Conservation (phyloP, 2,329 filamentous ascomycete genomes). For the Stachybotrys chartarum region DNA sequence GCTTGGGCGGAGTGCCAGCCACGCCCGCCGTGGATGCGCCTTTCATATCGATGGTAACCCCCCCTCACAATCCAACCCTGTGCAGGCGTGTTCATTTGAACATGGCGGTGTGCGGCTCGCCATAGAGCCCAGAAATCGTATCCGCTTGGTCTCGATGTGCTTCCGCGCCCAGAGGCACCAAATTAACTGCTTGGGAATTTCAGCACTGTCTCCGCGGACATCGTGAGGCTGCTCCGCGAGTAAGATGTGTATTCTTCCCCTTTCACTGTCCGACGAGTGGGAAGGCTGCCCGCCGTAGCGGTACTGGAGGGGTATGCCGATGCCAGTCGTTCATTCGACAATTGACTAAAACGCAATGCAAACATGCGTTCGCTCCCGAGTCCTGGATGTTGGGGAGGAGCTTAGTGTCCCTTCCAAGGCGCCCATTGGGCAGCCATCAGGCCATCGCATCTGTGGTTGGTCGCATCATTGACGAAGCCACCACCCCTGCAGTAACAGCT, state of each 20-base stretch:
- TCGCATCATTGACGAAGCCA: not conserved
- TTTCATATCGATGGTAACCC: not conserved
- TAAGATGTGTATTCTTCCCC: too few species aligned
- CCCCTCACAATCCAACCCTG: not conserved
- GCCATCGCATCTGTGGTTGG: not conserved
- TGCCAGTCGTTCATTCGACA: conserved; percentile 22
- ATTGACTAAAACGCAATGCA: conserved; percentile 12
- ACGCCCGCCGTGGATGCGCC: not conserved
- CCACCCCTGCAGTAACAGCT: not conserved
- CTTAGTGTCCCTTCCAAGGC: not conserved
- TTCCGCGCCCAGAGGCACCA: too few species aligned
- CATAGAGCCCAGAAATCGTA: conserved; percentile 7
- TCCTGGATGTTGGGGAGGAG: not conserved
- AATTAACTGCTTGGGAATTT: too few species aligned
- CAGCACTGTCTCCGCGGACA: too few species aligned
- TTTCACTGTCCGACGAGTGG: not conserved
- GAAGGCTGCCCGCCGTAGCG: conserved; percentile 11
- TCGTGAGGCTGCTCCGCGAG: too few species aligned
- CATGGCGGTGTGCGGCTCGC: conserved; percentile 14
- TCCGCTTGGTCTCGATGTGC: not conserved
- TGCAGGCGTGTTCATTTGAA: not conserved
- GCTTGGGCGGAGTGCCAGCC: not conserved
- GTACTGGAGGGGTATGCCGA: conserved; percentile 19
- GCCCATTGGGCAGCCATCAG: not conserved
- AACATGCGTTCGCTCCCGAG: not conserved